Base-by-base conservation (phyloP, 1,139 yeast species). In the Sugiyamaella japonica region DNA sequence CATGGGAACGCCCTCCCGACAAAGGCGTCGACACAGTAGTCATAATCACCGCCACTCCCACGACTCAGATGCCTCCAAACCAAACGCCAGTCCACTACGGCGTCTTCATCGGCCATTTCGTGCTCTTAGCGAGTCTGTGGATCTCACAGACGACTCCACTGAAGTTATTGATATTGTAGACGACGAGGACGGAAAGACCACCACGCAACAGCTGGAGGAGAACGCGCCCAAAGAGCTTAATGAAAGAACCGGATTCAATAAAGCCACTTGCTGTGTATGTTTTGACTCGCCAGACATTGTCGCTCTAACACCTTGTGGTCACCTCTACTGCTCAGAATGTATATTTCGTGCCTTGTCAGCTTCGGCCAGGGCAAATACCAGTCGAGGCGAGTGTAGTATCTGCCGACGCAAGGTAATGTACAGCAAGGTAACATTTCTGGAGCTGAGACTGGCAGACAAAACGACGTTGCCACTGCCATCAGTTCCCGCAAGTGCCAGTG, bases 271-370 rank as follows among this genome's bases (percentile, higher is more conserved):
- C 55, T 70, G 73, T 4, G 68, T 71, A 37, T 71, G 75, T 49
- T 59, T 71, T 31, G 73, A 69, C 13, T 49, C 59, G 13, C 73
- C 75, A 1, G 69, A 70, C 10, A 59, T 53, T n/a, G 56, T 68
- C 5, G 70, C 69, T 7, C 72, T 68, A 6, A 69, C 72, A 1
- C 67, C 67, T 10, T 71, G 75, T 57, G 75, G 75, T 16, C 75
- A 71, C 55, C 50, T 67, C 45, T 71, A 72, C 58, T 71, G 75
- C 58, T 59, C 63, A 44, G 71, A 70, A 39, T 71, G 75, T 53
- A 66, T 70, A 1, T 69, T 68, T 37, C 59, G 65, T 38, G 74
- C 75, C 5, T 63, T 72, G 20, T 61, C 68, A 13, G 64, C 68
- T 10, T 56, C 67, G 1, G 50, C 59, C 1, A 48, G 61, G 8